phyloP scores from a whole-genome alignment of 257 asterid genomes.

The Solanum lycopersicoides region DNA sequence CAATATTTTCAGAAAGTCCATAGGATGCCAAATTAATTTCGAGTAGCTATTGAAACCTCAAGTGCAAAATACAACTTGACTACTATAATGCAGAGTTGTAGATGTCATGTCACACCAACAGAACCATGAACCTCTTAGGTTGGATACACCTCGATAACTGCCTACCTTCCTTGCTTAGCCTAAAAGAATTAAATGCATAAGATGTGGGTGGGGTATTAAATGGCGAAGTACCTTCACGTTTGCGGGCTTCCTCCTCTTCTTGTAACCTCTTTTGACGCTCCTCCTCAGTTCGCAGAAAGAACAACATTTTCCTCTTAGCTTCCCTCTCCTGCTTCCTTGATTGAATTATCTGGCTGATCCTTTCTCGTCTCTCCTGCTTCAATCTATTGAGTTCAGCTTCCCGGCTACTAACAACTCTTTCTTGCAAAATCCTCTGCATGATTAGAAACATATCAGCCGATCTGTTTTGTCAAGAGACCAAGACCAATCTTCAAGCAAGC shows the following conservation, averaged over 20 bases:
- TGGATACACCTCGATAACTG: neutral
- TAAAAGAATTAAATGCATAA: neutral
- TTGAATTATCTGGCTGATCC: slow-evolving; percentile 36
- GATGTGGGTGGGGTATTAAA: neutral
- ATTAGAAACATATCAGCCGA: neutral
- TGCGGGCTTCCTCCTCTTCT: slow-evolving; percentile 84
- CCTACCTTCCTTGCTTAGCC: neutral
- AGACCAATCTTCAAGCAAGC: neutral
- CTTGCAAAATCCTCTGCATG: slow-evolving; percentile 43
- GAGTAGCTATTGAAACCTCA: neutral
- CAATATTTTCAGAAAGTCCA: neutral
- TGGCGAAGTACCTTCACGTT: slow-evolving; percentile 53
- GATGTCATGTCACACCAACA: neutral
- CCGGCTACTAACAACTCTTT: slow-evolving; percentile 36
- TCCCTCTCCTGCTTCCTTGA: slow-evolving; percentile 63
- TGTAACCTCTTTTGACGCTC: slow-evolving; percentile 51
- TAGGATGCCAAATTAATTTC: neutral
- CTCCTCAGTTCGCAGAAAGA: slow-evolving; percentile 58
- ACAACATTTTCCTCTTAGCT: slow-evolving; percentile 53
- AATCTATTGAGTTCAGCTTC: slow-evolving; percentile 31
- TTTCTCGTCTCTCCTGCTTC: slow-evolving; percentile 38
- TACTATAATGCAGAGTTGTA: neutral
- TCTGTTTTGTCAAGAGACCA: neutral
- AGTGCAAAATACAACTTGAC: neutral
- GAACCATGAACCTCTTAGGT: neutral